Conservation (phyloP, 108 stramenopile species). For the Conticribra weissflogii region DNA sequence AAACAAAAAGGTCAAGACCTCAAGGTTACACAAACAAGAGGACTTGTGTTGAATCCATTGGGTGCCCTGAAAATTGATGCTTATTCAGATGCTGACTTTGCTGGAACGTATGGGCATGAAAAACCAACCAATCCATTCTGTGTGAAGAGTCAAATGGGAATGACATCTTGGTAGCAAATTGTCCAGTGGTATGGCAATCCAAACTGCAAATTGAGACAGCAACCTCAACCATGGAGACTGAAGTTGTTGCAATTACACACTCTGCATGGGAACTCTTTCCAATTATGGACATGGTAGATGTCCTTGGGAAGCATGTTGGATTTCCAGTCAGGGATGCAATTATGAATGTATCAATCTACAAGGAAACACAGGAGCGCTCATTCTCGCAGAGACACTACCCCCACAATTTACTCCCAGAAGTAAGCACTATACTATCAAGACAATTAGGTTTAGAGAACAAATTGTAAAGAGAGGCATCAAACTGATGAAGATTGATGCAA, state of each 20-base stretch:
- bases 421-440: neutral
- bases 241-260: neutral
- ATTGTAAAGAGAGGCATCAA: neutral
- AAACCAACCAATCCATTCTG: constrained; percentile 10
- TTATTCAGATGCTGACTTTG: constrained; percentile 38
- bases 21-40: constrained; percentile 36
- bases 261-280: neutral
- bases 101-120: constrained; percentile 22
- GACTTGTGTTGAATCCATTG: constrained; percentile 27
- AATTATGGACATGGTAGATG: neutral
- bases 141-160: constrained; percentile 44
- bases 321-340: neutral
- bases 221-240: neutral
- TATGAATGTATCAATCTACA: neutral
- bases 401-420: neutral
- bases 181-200: neutral
- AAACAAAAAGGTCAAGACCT: constrained; percentile 51
- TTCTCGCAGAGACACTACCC: neutral
- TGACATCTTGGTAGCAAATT: constrained; percentile 11
- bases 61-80: constrained; percentile 6
- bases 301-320: neutral
- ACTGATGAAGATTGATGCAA: neutral
- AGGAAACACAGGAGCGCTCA: neutral
- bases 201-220: neutral
- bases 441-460: neutral